Conservation (phyloP, 208 protist genomes). For the Sergeia podlipaevii region DNA sequence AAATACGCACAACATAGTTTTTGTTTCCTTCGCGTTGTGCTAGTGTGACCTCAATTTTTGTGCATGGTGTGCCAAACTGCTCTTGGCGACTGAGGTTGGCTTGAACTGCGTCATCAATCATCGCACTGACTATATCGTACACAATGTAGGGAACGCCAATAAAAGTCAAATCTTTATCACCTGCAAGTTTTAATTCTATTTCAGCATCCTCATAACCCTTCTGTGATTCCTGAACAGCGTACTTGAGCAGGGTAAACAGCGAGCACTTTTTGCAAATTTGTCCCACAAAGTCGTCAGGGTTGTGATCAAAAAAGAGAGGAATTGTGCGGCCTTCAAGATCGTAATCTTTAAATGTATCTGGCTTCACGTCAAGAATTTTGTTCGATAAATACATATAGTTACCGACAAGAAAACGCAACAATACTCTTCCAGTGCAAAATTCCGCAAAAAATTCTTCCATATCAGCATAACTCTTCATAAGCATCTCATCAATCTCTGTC, state of each 20-base stretch:
- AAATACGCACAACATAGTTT: constrained; percentile 48
- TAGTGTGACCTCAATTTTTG: constrained; percentile 55
- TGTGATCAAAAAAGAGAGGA: constrained; percentile 49
- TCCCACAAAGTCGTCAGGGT: constrained; percentile 48
- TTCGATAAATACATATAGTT: constrained; percentile 77
- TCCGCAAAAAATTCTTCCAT: constrained; percentile 52
- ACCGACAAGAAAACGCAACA: constrained; percentile 55
- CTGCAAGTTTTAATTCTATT: constrained; percentile 49
- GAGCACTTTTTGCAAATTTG: constrained; percentile 64
- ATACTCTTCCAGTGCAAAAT: constrained; percentile 49
- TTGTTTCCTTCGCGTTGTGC: constrained; percentile 36
- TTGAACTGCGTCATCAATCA: constrained; percentile 59
- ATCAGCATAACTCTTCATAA: constrained; percentile 28
- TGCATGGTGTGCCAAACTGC: constrained; percentile 32
- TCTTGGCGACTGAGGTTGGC: constrained; percentile 59
- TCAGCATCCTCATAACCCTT: constrained; percentile 35
- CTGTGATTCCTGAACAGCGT: constrained; percentile 27
- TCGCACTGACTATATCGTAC: constrained; percentile 61
- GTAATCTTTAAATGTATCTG: constrained; percentile 13
- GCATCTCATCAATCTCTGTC: constrained; percentile 27
- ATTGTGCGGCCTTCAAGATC: constrained; percentile 36
- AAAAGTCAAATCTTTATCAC: constrained; percentile 38
- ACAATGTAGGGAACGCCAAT: constrained; percentile 63
- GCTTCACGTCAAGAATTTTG: constrained; percentile 40
- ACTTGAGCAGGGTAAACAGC: constrained; percentile 35